Conservation (phyloP, 331 rosid genomes). For the Malus hybrid region DNA sequence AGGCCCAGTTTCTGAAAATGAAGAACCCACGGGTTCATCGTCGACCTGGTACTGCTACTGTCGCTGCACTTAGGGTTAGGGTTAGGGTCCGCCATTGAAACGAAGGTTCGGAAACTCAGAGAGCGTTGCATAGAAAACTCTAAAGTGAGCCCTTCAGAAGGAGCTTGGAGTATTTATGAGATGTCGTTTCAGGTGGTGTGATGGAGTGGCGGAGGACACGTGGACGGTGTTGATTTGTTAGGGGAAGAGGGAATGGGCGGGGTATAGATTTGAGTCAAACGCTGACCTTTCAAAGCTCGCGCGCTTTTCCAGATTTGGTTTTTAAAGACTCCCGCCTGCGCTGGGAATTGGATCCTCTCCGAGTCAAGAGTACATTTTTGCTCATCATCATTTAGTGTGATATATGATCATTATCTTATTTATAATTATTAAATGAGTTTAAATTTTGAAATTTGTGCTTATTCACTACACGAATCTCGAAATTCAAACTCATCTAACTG, state of each 20-base stretch:
- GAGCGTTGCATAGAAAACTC: neutral
- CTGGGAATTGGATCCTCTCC: too few species aligned
- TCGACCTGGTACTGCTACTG: neutral
- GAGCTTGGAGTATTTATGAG: neutral
- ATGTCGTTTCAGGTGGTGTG: neutral
- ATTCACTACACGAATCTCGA: too few species aligned
- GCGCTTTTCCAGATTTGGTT: neutral
- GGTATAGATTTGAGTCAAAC: neutral
- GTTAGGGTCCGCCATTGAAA: conserved; percentile 34
- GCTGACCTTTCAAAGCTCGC: neutral
- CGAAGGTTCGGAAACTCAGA: neutral
- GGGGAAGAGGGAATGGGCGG: neutral
- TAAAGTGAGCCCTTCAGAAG: neutral
- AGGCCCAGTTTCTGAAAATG: conserved; percentile 76
- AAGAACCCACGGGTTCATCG: conserved; percentile 62
- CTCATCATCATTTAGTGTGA: too few species aligned
- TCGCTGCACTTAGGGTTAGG: neutral
- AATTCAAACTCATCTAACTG: too few species aligned
- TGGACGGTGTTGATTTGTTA: neutral
- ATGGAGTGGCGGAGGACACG: neutral
- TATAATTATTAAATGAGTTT: too few species aligned
- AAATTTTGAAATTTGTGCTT: too few species aligned
- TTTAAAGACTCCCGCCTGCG: neutral
- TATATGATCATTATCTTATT: too few species aligned
- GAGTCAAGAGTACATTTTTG: too few species aligned